phyloP scores from a whole-genome alignment of 2,329 filamentous ascomycete genomes.

The Fusarium ramigenum region DNA sequence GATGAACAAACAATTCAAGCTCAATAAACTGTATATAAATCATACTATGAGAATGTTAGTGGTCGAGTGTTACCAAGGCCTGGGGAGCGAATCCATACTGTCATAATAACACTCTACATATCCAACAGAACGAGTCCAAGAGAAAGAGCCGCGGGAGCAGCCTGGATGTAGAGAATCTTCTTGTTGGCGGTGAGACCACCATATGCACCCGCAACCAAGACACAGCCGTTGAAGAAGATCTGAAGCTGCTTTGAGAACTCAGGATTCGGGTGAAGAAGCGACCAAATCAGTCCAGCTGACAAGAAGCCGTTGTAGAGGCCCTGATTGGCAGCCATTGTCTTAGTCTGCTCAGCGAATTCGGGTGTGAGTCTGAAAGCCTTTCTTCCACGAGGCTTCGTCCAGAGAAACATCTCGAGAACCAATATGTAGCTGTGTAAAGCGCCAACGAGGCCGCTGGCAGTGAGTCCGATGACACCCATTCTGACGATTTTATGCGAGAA shows the following conservation, averaged over 20 bases:
- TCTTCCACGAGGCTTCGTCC: slow-evolving; percentile 57
- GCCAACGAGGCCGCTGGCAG: slow-evolving; percentile 52
- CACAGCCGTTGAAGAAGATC: slow-evolving; percentile 59
- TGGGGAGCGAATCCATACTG: background rate
- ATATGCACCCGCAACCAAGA: slow-evolving; percentile 56
- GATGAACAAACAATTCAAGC: background rate
- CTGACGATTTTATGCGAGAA: slow-evolving; percentile 31
- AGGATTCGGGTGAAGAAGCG: slow-evolving; percentile 54
- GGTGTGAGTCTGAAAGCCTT: slow-evolving; percentile 55
- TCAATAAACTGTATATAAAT: background rate
- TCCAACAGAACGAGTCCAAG: slow-evolving; percentile 44
- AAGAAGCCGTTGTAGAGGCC: slow-evolving; percentile 64
- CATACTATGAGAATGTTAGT: background rate
- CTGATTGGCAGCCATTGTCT: slow-evolving; percentile 59
- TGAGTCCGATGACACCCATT: slow-evolving; percentile 49
- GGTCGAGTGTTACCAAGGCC: background rate
- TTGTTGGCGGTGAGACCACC: slow-evolving; percentile 54
- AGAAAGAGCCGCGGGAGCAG: slow-evolving; percentile 44
- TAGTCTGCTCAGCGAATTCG: slow-evolving; percentile 58
- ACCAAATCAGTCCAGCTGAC: slow-evolving; percentile 59
- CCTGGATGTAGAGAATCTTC: slow-evolving; percentile 57
- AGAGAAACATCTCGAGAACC: slow-evolving; percentile 60
- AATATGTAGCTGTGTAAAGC: slow-evolving; percentile 59
- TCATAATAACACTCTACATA: background rate
- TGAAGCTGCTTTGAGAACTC: slow-evolving; percentile 55